phyloP scores from a whole-genome alignment of 805 yeast genomes.

The Sporopachydermia quercuum region DNA sequence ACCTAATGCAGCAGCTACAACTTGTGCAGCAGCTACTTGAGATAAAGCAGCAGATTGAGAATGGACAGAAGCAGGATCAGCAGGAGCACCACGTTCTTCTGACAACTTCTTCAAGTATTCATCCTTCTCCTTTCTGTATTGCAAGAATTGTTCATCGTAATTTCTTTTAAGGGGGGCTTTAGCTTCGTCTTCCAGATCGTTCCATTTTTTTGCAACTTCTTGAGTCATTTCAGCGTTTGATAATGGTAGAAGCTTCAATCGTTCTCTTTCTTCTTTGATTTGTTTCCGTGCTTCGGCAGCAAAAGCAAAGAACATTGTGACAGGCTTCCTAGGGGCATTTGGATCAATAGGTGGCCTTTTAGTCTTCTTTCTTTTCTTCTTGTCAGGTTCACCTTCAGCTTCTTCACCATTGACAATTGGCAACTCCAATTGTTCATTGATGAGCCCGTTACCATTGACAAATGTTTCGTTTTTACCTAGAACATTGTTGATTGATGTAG shows the following conservation, averaged over 20 bases:
- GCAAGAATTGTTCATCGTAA: background rate
- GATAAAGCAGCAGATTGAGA: conserved; percentile 11
- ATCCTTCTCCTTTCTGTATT: background rate
- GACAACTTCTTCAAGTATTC: conserved; percentile 11
- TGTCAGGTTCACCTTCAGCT: conserved; percentile 12
- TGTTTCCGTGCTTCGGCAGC: conserved; percentile 59
- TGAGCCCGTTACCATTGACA: conserved; percentile 5
- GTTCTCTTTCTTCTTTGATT: conserved; percentile 52
- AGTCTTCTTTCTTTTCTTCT: conserved; percentile 26
- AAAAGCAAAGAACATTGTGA: conserved; percentile 73
- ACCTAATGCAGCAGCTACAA: conserved; percentile 12
- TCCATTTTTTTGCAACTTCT: conserved; percentile 72
- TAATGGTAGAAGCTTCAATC: conserved; percentile 42
- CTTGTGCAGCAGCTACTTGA: conserved; percentile 20
- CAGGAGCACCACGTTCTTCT: conserved; percentile 3
- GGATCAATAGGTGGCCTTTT: conserved; percentile 62
- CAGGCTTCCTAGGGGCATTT: conserved; percentile 89
- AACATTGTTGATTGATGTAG: conserved; percentile 28
- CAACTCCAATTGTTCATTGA: conserved; percentile 9
- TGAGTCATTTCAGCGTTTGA: conserved; percentile 67
- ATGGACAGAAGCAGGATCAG: conserved; percentile 13
- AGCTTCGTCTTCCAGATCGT: conserved; percentile 49
- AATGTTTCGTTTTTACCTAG: conserved; percentile 12
- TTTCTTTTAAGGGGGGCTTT: conserved; percentile 27
- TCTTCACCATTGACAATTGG: conserved; percentile 10